Percentiles rank a stretch among this genome's conserved stretches.
These are phyloP conservation scores for Aspergillus egyptiacus DNA, from an alignment of 495 filamentous ascomycete genomes.

Conservation along the genomic window DNA sequence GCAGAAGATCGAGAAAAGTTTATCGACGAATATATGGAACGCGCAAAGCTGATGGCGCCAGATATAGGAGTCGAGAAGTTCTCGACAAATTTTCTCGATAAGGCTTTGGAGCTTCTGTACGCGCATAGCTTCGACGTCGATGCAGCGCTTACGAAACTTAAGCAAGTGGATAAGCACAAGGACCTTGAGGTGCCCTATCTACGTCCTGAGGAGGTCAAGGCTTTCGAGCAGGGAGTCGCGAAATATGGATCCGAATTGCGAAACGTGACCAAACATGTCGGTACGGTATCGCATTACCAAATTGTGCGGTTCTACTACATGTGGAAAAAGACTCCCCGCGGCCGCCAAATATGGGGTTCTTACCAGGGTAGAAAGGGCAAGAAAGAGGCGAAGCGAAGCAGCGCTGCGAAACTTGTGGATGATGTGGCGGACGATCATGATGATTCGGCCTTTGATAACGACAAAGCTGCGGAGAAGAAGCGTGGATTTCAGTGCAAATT, in stretches of 20 bases:
- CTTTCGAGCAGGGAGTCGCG: constrained; percentile 86
- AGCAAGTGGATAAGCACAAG: constrained; percentile 58
- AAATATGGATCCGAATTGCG: constrained; percentile 91
- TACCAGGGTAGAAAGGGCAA: constrained; percentile 82
- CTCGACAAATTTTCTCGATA: constrained; percentile 84
- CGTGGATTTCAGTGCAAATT: constrained; percentile 93
- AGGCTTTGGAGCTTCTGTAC: constrained; percentile 70
- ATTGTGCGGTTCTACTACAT: constrained; percentile 93
- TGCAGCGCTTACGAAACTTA: constrained; percentile 66
- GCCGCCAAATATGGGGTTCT: constrained; percentile 81
- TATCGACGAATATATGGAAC: constrained; percentile 69
- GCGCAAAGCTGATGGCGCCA: constrained; percentile 55
- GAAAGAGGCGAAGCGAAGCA: constrained; percentile 64
- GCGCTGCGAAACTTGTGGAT: constrained; percentile 70
- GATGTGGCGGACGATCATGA: constrained; percentile 91
- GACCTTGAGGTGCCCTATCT: constrained; percentile 83
- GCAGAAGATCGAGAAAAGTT: constrained; percentile 43
- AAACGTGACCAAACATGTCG: constrained; percentile 73
- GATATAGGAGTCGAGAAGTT: constrained; percentile 58
- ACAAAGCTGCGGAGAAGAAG: constrained; percentile 73
- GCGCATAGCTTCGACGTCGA: constrained; percentile 63
- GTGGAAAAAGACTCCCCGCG: constrained; percentile 92
- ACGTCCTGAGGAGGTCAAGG: constrained; percentile 69
- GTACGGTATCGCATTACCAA: constrained; percentile 62
- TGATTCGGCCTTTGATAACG: constrained; percentile 92